These are phyloP conservation scores for Capsicum pubescens DNA, from an alignment of 257 asterid species.

Conservation along the genomic window DNA sequence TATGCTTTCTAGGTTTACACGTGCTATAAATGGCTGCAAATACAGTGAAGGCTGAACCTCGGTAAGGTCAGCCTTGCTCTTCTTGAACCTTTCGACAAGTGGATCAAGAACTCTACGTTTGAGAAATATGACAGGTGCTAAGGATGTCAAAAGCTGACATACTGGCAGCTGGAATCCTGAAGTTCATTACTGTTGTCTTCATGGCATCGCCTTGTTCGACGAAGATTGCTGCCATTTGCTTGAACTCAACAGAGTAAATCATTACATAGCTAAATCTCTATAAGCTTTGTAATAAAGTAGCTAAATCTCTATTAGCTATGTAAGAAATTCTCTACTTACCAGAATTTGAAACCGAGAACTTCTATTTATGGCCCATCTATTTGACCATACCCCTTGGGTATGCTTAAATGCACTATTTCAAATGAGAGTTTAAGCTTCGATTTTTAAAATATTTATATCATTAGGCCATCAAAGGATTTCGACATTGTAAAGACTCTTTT, in stretches of 20 bases:
- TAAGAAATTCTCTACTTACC: too few relatives aligned
- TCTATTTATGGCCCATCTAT: too few relatives aligned
- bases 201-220: background rate
- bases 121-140: background rate
- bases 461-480: background rate
- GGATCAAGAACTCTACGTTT: background rate
- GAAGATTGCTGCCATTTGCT: background rate
- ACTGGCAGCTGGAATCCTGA: background rate
- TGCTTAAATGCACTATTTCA: too few relatives aligned
- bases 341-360: too few relatives aligned
- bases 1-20: background rate
- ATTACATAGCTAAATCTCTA: background rate
- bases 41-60: background rate
- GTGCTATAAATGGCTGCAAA: background rate
- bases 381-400: too few relatives aligned
- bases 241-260: background rate
- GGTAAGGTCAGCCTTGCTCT: constrained; percentile 5
- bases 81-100: background rate
- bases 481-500: too few relatives aligned
- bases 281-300: too few relatives aligned
- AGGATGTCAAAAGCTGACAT: background rate
- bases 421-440: too few relatives aligned
- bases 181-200: background rate
- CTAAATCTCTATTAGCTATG: too few relatives aligned
- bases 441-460: background rate